Base-by-base conservation (phyloP, 495 filamentous ascomycete species). In the Delitschia confertaspora region DNA sequence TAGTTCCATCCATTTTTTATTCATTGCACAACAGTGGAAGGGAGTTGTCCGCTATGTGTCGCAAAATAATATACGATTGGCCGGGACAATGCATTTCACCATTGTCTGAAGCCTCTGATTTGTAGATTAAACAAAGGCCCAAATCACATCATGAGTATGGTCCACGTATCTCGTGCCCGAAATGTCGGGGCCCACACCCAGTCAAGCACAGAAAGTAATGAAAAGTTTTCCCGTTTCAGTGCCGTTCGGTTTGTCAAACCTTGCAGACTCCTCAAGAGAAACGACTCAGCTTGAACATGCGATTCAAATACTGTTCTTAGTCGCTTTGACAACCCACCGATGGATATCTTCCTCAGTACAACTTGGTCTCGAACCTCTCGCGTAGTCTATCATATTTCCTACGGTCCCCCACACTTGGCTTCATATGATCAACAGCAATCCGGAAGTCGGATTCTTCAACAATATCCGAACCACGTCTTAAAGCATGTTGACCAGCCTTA, bases 391-490 rank as follows among this genome's bases (percentile, higher is more conserved):
- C 71, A 66, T 88, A 93, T 64, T 78, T 82, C 47, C 65, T 69
- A 44, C 79, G 64, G 61, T 87, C 75, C 33, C 76, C 82, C 33
- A 98, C 89, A 67, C 85, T 93, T 16, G 83, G 81, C 60, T 73
- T 78, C 18, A 93, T 75, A 56, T 78, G 80, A 10, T 60, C 59
- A 46, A 82, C 74, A 4, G 88, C 89, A 22, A 67, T 63, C 53
- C 82, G 71, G 68, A 94, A 94, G 67, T 98, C 91, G 38, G 75
- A 38, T 17, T 51, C 45, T 16, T 58, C 56, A 30, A 67, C 53
- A 8, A 36, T 39, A 26, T 53, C 47, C 36, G 44, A 34, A 47
- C 31, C 32, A 27, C 83, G 67, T 59, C 80, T 72, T 52, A 94
- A 70, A 24, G 86, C 83, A 21, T 76, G 76, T 57, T 85, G 76